phyloP scores from a whole-genome alignment of 2,329 filamentous ascomycete species.

The Cercospora zeina region DNA sequence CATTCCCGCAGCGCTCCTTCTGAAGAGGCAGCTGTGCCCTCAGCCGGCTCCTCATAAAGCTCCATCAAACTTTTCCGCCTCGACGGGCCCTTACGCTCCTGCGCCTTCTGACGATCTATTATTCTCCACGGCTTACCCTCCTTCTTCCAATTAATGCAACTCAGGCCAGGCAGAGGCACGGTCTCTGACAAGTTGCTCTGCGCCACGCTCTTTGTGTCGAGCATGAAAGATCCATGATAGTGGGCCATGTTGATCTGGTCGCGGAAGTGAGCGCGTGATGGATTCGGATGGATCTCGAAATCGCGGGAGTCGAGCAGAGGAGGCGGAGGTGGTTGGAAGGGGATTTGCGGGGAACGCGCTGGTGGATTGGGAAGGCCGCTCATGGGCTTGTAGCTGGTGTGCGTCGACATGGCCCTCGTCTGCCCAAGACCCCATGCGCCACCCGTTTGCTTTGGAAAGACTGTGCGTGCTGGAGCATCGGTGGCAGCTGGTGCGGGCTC shows the following conservation, averaged over 20 bases:
- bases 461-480: slow-evolving; percentile 10
- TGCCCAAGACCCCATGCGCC: slow-evolving; percentile 24
- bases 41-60: slow-evolving; percentile 26
- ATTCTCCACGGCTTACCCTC: slow-evolving; percentile 42
- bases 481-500: background rate
- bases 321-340: slow-evolving; percentile 25
- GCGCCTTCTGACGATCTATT: slow-evolving; percentile 33
- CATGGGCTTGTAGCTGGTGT: slow-evolving; percentile 12
- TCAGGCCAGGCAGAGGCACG: slow-evolving; percentile 47
- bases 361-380: slow-evolving; percentile 20
- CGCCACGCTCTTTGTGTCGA: slow-evolving; percentile 34
- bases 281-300: slow-evolving; percentile 48
- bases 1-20: slow-evolving; percentile 18
- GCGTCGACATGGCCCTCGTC: slow-evolving; percentile 26
- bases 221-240: slow-evolving; percentile 38
- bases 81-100: slow-evolving; percentile 33
- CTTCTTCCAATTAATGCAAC: slow-evolving; percentile 43
- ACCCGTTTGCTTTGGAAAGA: background rate
- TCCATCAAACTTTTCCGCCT: slow-evolving; percentile 40
- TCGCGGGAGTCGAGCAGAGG: slow-evolving; percentile 29
- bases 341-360: slow-evolving; percentile 16
- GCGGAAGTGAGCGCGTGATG: slow-evolving; percentile 44
- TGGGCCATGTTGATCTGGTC: slow-evolving; percentile 44
- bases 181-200: slow-evolving; percentile 43
- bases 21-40: slow-evolving; percentile 14